Evolutionary conservation across 345 rosid genomes (phyloP).

Genomic region (Microcos paniculata): DNA sequence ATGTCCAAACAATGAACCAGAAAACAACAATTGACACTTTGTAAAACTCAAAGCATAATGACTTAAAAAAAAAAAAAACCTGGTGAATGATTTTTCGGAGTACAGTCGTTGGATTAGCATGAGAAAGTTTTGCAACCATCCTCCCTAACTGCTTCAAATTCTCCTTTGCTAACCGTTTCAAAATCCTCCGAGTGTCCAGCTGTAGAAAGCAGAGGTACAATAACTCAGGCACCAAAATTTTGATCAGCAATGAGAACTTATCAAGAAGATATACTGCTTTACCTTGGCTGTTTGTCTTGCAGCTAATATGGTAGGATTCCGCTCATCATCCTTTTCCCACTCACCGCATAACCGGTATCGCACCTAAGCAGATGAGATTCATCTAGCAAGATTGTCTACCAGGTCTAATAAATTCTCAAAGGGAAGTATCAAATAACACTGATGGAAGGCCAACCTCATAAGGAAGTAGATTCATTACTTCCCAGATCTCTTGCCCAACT

Average conservation of each 20-base stretch:
- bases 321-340: slow-evolving; percentile 98
- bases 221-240: slow-evolving; percentile 21
- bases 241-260: slow-evolving; percentile 10
- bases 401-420: slow-evolving; percentile 25
- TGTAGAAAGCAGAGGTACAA: slow-evolving; percentile 28
- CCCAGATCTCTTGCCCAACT: slow-evolving; percentile 99
- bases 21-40: neutral
- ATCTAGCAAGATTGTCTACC: slow-evolving; percentile 30
- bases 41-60: neutral
- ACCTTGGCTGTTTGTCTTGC: slow-evolving; percentile 98
- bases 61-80: slow-evolving; percentile 42
- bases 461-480: slow-evolving; percentile 93
- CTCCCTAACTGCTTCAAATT: slow-evolving; percentile 97
- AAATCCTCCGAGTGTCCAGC: slow-evolving; percentile 96
- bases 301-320: slow-evolving; percentile 82
- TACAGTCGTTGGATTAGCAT: slow-evolving; percentile 99
- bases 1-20: slow-evolving; percentile 20
- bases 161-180: slow-evolving; percentile 96
- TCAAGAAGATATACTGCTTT: slow-evolving; percentile 9
- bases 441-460: slow-evolving; percentile 75
- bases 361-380: slow-evolving; percentile 52
- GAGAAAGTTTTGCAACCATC: slow-evolving; percentile 99
- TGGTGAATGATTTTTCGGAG: slow-evolving; percentile 94
- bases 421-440: slow-evolving; percentile 22
- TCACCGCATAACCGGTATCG: slow-evolving; percentile 98